Percentiles rank a stretch among this genome's conserved stretches.
phyloP scores from a whole-genome alignment of 495 filamentous ascomycete species.

The Xylaria telfairii region DNA sequence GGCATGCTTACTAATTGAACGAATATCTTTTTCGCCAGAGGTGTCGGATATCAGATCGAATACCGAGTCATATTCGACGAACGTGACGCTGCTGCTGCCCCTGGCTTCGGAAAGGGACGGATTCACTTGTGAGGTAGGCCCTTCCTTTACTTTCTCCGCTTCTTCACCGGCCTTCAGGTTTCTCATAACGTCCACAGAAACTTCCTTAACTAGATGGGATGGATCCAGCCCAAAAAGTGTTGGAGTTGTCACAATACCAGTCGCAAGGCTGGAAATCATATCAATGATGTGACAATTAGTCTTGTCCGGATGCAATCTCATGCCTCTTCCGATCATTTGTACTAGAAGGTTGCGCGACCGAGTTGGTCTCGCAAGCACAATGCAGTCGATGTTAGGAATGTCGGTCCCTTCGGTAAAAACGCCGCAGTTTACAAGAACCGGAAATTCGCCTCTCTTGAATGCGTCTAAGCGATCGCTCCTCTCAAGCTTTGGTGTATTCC shows the following conservation, averaged over 20 bases:
- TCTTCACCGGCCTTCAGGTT: conserved; percentile 54
- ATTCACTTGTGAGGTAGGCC: conserved; percentile 20
- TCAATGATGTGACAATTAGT: conserved; percentile 94
- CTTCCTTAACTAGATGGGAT: conserved; percentile 71
- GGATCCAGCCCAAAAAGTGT: conserved; percentile 95
- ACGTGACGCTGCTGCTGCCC: conserved; percentile 57
- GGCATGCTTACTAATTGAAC: conserved; percentile 69
- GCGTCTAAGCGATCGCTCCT: conserved; percentile 71
- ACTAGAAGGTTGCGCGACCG: conserved; percentile 87
- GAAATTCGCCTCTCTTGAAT: conserved; percentile 79
- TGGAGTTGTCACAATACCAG: conserved; percentile 85
- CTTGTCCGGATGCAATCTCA: conserved; percentile 82
- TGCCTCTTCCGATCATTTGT: conserved; percentile 96
- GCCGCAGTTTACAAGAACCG: conserved; percentile 92
- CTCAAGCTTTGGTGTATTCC: conserved; percentile 68
- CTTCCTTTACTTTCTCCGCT: conserved; percentile 41
- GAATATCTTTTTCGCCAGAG: conserved; percentile 76
- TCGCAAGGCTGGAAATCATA: conserved; percentile 83
- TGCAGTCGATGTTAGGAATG: conserved; percentile 95
- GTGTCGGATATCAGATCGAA: conserved; percentile 87
- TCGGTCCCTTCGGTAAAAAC: conserved; percentile 97
- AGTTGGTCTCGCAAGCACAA: conserved; percentile 88
- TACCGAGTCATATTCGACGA: conserved; percentile 89
- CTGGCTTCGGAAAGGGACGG: background rate
- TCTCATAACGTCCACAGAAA: conserved; percentile 62